phyloP scores from a whole-genome alignment of 1,284 basidiomycete species.

The Irpex sp. region DNA sequence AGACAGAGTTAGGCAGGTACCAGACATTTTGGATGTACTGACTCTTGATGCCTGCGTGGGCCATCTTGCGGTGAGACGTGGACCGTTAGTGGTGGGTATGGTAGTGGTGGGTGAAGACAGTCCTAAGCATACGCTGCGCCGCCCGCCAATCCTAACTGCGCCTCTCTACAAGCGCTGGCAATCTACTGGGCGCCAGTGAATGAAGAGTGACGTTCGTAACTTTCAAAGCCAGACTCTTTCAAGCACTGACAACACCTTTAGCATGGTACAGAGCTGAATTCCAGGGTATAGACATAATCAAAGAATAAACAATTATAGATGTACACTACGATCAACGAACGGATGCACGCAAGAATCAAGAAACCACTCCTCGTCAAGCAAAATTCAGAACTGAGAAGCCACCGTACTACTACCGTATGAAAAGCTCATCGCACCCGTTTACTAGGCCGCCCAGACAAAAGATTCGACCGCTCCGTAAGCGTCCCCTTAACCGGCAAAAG shows the following conservation, averaged over 20 bases:
- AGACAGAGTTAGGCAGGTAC: slow-evolving; percentile 13
- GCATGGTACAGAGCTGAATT: not conserved
- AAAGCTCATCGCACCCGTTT: slow-evolving; percentile 21
- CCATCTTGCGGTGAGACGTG: slow-evolving; percentile 17
- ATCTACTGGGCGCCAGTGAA: too few relatives aligned
- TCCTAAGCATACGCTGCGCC: not conserved
- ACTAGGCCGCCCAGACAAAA: slow-evolving; percentile 20
- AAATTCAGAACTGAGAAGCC: too few relatives aligned
- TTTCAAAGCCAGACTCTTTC: too few relatives aligned
- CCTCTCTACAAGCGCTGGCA: not conserved
- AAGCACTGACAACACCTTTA: not conserved
- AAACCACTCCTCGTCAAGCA: slow-evolving; percentile 2
- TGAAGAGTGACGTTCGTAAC: too few relatives aligned
- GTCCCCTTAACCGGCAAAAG: slow-evolving; percentile 24
- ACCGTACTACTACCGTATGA: too few relatives aligned
- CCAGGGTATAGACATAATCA: not conserved
- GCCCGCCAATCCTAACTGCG: not conserved
- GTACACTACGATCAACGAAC: not conserved
- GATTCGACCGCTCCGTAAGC: slow-evolving; percentile 33
- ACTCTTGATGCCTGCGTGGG: slow-evolving; percentile 32
- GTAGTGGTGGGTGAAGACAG: not conserved
- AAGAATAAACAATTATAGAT: slow-evolving; percentile 6
- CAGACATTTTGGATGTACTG: slow-evolving; percentile 12
- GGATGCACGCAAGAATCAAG: slow-evolving; percentile 4
- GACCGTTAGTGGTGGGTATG: not conserved